Base-by-base conservation (phyloP, 2,329 filamentous ascomycete genomes). In the Colletotrichum cuscutae region DNA sequence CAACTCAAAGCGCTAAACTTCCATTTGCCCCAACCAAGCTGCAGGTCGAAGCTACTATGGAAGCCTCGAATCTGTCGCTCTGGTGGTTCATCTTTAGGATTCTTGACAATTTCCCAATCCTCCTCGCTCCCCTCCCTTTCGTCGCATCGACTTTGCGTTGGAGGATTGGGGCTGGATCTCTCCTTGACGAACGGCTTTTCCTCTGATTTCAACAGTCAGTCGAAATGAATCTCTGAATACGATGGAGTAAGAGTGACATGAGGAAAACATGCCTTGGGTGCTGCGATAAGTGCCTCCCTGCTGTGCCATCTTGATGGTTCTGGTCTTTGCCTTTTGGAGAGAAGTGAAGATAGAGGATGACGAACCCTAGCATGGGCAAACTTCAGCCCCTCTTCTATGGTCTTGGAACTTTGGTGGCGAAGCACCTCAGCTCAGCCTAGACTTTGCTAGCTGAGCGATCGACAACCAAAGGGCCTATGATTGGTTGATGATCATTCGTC, bases 11-110 rank as follows among this genome's bases (percentile, higher is more conserved):
- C 9, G 19, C 32, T 30, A 2, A 26, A 42, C 24, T 13, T 46
- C 63, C 63, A 58, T 6, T 53, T 32, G n/a, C 63, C 63, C 63
- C 63, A 65, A 15, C 63, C 63, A 11, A 65, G 24, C 63, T 32
- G 35, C 15, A 65, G 32, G 11, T 58, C 24, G 11, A 65, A 65
- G 6, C 53, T 49, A 24, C 53, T 65, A 6, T 24, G 56, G 24
- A 65, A 42, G 2, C 52, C 22, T 19, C 9, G 53, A 1, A 19
- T 4, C 7, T 2, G 30, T n/a, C n/a, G 13, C 37, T 42, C 13
- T 19, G 37, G 9, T 8, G 4, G 32, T n/a, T 58, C 32, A 6
- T 42, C 11, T 22, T 22, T 4, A 4, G 53, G 35, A 6, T 58
- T 46, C 19, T 12, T 3, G 19, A 65, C 11, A 6, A 58, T n/a